A percentile compares a stretch with the other conserved stretches of the same genome.
Conservation (phyloP, 73 alveolate genomes). For the Tetrahymena elliotti region DNA sequence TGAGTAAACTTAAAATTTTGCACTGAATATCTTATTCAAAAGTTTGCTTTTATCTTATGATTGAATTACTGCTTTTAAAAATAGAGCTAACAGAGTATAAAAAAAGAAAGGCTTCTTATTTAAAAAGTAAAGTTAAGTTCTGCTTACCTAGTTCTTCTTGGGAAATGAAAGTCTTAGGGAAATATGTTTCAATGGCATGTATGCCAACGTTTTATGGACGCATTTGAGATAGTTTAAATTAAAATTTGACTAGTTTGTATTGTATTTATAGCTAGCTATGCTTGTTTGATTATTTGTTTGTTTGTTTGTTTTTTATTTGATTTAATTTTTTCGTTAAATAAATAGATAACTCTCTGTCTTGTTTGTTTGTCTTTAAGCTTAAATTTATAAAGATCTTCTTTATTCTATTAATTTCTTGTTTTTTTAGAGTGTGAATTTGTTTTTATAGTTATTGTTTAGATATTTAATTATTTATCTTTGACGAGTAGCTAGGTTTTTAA, state of each 20-base stretch:
- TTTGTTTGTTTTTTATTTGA: background rate
- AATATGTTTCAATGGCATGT: constrained; percentile 80
- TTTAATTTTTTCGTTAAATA: background rate
- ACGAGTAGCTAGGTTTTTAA: background rate
- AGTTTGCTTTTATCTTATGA: background rate
- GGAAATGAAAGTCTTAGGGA: constrained; percentile 90
- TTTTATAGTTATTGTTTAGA: background rate
- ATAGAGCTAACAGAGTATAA: background rate
- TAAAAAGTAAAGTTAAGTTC: background rate
- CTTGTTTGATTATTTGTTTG: background rate
- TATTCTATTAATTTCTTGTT: background rate
- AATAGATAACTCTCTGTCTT: background rate
- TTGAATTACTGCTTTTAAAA: too few species aligned
- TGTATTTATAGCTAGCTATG: too few species aligned
- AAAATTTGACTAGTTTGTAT: background rate
- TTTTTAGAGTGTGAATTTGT: background rate
- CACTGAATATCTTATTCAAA: background rate
- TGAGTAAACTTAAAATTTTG: too few species aligned
- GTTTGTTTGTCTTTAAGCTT: background rate
- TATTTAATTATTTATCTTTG: background rate
- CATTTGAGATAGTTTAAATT: background rate
- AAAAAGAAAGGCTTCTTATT: background rate
- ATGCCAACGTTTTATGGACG: constrained; percentile 74
- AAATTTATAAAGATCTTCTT: background rate
- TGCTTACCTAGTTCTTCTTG: constrained; percentile 70